Conservation (phyloP, 345 rosid genomes). For the Cardamine chenopodiifolia region DNA sequence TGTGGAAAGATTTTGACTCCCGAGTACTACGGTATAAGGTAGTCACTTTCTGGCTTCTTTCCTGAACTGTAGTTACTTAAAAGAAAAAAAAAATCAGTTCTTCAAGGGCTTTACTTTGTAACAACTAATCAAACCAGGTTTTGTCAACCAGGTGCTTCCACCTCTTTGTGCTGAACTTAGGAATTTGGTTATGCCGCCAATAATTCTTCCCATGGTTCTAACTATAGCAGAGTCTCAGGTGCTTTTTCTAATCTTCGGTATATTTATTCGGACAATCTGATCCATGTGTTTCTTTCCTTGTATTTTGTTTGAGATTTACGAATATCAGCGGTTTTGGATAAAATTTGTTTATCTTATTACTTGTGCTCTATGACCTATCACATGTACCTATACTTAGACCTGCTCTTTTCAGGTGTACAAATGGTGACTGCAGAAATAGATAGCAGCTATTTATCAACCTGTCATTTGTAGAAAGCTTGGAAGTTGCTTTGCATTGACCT, state of each 20-base stretch:
- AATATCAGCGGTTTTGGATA: neutral
- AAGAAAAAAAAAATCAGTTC: conserved; percentile 27
- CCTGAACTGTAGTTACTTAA: neutral
- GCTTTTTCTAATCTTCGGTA: conserved; percentile 22
- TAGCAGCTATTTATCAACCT: neutral
- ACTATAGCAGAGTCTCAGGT: conserved; percentile 98
- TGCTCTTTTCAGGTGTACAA: conserved; percentile 12
- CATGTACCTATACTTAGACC: conserved; percentile 13
- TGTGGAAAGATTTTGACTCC: conserved; percentile 97
- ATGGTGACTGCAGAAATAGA: conserved; percentile 6
- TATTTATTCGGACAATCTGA: conserved; percentile 4
- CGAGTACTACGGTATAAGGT: conserved; percentile 98
- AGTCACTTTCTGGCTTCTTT: conserved; percentile 20
- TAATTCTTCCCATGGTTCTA: conserved; percentile 97
- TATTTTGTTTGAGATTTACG: conserved; percentile 8
- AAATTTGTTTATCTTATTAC: neutral
- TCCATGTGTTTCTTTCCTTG: conserved; percentile 20
- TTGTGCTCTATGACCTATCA: conserved; percentile 2
- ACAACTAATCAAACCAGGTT: conserved; percentile 64
- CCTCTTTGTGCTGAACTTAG: conserved; percentile 98
- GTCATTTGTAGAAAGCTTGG: conserved; percentile 17
- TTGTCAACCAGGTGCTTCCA: conserved; percentile 83
- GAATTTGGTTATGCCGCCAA: conserved; percentile 93
- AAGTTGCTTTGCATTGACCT: conserved; percentile 14
- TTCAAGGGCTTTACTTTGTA: conserved; percentile 24